A percentile compares a stretch with the other conserved stretches of the same genome.
These are phyloP conservation scores for Phytophthora quininea DNA, from an alignment of 352 stramenopile species.

Conservation along the genomic window DNA sequence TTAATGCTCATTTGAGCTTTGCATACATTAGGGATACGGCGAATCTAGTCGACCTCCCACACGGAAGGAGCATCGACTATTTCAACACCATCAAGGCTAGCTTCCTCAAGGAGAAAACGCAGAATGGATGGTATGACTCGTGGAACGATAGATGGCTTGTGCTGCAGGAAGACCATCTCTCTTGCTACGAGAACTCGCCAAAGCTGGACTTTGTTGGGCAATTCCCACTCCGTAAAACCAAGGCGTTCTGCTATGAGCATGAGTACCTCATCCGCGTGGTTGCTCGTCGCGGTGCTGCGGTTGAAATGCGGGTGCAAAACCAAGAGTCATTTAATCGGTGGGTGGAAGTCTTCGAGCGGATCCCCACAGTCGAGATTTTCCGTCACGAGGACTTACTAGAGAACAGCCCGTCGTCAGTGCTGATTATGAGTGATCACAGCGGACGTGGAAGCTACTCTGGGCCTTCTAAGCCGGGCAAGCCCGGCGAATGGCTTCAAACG, in stretches of 20 bases:
- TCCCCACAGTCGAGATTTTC: constrained; percentile 63
- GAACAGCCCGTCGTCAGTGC: constrained; percentile 77
- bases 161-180: constrained; percentile 74
- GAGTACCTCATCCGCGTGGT: constrained; percentile 83
- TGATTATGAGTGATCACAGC: constrained; percentile 64
- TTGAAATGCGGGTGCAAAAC: constrained; percentile 85
- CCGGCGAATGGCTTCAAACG: constrained; percentile 71
- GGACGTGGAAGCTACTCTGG: constrained; percentile 26
- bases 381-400: constrained; percentile 80
- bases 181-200: constrained; percentile 84
- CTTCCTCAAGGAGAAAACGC: constrained; percentile 74
- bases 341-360: constrained; percentile 64
- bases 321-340: constrained; percentile 78
- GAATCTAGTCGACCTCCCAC: constrained; percentile 62
- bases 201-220: constrained; percentile 75
- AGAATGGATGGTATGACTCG: constrained; percentile 84
- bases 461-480: constrained; percentile 16
- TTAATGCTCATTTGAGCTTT: not conserved
- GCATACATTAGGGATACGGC: constrained; percentile 21
- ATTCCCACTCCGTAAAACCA: constrained; percentile 71
- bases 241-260: constrained; percentile 73
- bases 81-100: constrained; percentile 80
- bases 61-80: constrained; percentile 74
- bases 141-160: constrained; percentile 86
- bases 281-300: constrained; percentile 62